Evolutionary conservation across 306 rosid genomes (phyloP).

Genomic region (Quillaja saponaria): DNA sequence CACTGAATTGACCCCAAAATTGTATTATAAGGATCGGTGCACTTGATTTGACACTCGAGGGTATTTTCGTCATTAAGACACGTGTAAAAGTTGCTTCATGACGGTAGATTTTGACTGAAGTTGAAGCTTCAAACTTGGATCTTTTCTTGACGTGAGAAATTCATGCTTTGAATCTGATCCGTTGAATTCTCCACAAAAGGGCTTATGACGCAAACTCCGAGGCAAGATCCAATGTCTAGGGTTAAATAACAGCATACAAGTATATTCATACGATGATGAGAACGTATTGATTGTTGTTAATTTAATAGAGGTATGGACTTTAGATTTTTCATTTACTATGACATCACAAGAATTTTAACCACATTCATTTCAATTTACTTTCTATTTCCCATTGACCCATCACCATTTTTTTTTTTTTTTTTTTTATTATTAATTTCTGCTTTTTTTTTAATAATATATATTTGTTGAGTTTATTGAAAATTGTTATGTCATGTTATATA

Average conservation of each 20-base stretch:
- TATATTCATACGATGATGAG: too few species aligned
- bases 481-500: too few species aligned
- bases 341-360: constrained; percentile 2
- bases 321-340: background rate
- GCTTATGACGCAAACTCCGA: constrained; percentile 18
- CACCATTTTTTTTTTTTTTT: too few species aligned
- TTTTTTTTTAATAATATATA: too few species aligned
- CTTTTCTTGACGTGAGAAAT: too few species aligned
- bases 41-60: constrained; percentile 48
- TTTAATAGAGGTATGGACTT: constrained; percentile 7
- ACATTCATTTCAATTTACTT: too few species aligned
- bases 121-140: background rate
- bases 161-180: constrained; percentile 35
- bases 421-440: too few species aligned
- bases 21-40: constrained; percentile 40
- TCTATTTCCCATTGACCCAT: too few species aligned
- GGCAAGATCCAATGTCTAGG: constrained; percentile 12
- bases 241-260: constrained; percentile 8
- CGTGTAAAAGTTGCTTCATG: too few species aligned
- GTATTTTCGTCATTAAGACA: constrained; percentile 36
- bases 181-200: constrained; percentile 24
- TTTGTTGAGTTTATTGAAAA: too few species aligned
- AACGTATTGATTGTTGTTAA: constrained; percentile 12
- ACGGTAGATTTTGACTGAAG: constrained; percentile 43
- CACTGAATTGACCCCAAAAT: constrained; percentile 17